Evolutionary conservation across 495 filamentous ascomycete species (phyloP).

Genomic region (Friedmanniomyces simplex): DNA sequence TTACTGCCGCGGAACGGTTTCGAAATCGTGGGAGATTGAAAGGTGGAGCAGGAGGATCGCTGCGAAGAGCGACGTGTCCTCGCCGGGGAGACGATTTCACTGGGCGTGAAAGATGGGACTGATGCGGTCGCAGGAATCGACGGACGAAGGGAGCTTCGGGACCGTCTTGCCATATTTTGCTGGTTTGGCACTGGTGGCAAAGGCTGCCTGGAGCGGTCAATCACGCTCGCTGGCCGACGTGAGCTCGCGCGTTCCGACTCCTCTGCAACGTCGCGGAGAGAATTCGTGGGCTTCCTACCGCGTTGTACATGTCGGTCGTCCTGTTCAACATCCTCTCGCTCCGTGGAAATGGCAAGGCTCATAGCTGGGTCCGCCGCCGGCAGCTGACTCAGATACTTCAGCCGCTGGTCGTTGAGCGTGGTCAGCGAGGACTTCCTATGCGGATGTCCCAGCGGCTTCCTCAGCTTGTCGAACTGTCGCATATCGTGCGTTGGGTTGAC

Average conservation of each 20-base stretch:
- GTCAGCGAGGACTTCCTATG: slow-evolving; percentile 9
- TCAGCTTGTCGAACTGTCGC: not conserved
- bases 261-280: not conserved
- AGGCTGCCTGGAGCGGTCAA: slow-evolving; percentile 8
- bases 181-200: slow-evolving; percentile 4
- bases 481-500: not conserved
- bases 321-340: not conserved
- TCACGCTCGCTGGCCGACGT: not conserved
- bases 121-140: not conserved
- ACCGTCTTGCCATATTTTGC: not conserved
- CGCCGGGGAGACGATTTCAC: not conserved
- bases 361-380: not conserved
- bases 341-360: not conserved
- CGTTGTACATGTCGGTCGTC: too few species aligned
- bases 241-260: not conserved
- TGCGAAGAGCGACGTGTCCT: slow-evolving; percentile 1
- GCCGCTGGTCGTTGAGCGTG: slow-evolving; percentile 1
- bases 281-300: too few species aligned
- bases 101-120: not conserved
- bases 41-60: not conserved
- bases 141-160: not conserved
- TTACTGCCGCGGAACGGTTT: not conserved
- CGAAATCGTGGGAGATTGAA: slow-evolving; percentile 1
- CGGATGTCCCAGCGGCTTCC: not conserved
- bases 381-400: not conserved